Percentiles rank a stretch among this genome's conserved stretches.
These are phyloP conservation scores for Trametes gibbosa DNA, from an alignment of 768 basidiomycete genomes.

Conservation along the genomic window DNA sequence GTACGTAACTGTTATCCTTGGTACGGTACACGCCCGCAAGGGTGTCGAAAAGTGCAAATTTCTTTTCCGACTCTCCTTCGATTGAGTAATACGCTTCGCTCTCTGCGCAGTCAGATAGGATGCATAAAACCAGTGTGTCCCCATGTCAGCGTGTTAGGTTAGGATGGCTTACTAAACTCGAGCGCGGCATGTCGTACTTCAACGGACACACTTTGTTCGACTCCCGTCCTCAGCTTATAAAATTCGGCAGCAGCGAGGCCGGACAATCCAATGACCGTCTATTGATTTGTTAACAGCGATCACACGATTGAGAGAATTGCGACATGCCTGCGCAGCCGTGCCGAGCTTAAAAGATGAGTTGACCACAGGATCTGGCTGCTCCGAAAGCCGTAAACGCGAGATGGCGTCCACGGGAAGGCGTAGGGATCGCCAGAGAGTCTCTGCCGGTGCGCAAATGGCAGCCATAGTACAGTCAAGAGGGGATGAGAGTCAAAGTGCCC, in stretches of 20 bases:
- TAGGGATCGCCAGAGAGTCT: slow-evolving; percentile 39
- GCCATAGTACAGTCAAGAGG: background rate
- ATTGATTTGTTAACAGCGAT: background rate
- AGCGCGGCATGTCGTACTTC: slow-evolving; percentile 56
- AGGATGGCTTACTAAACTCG: slow-evolving; percentile 53
- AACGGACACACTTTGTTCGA: slow-evolving; percentile 47
- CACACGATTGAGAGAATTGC: background rate
- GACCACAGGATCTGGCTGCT: slow-evolving; percentile 42
- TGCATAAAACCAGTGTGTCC: background rate
- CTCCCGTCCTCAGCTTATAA: slow-evolving; percentile 43
- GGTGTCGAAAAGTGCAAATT: slow-evolving; percentile 39
- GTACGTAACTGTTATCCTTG: slow-evolving; percentile 48
- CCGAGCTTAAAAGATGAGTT: slow-evolving; percentile 56
- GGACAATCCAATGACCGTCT: slow-evolving; percentile 48
- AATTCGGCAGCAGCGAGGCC: slow-evolving; percentile 53
- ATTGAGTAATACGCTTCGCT: slow-evolving; percentile 52
- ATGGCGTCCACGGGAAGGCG: slow-evolving; percentile 40
- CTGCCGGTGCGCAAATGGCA: slow-evolving; percentile 5
- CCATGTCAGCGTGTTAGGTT: background rate
- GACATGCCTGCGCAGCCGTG: slow-evolving; percentile 48
- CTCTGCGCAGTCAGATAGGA: slow-evolving; percentile 29
- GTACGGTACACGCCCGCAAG: slow-evolving; percentile 55
- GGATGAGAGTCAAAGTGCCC: background rate
- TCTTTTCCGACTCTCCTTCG: slow-evolving; percentile 31
- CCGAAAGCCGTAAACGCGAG: slow-evolving; percentile 35